These are phyloP conservation scores for peach (Prunus persica) DNA, from an alignment of 306 rosid genomes.

Conservation along the genomic window DNA sequence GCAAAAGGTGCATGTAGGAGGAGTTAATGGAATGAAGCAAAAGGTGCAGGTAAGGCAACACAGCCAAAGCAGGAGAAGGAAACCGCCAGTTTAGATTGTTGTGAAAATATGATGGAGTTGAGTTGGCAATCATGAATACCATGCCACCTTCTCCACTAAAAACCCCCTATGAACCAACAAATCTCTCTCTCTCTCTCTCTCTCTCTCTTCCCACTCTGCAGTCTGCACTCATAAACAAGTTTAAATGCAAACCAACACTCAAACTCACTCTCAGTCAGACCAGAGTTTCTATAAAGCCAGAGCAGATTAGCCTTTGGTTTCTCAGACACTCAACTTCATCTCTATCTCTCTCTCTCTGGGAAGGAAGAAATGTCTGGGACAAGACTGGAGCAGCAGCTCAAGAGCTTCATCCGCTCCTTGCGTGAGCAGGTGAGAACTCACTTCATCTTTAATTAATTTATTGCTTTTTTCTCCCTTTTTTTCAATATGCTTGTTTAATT, in stretches of 20 bases:
- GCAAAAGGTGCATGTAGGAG: too few relatives aligned
- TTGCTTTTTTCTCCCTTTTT: not conserved
- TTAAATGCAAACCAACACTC: not conserved
- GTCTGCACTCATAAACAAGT: not conserved
- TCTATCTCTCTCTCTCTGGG: not conserved
- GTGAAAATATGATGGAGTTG: too few relatives aligned
- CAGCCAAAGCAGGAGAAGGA: not conserved
- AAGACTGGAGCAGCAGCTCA: not conserved
- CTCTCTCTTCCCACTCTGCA: not conserved
- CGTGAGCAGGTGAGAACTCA: constrained; percentile 10
- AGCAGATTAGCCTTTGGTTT: too few relatives aligned
- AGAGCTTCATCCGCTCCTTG: not conserved
- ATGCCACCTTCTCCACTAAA: not conserved
- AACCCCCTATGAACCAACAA: too few relatives aligned
- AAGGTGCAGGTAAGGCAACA: not conserved
- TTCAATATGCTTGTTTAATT: not conserved
- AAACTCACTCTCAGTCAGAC: too few relatives aligned
- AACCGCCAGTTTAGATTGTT: not conserved
- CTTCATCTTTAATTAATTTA: too few relatives aligned
- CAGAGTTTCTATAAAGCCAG: too few relatives aligned
- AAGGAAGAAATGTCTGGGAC: constrained; percentile 8
- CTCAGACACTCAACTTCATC: not conserved
- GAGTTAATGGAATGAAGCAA: too few relatives aligned
- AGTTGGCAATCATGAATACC: not conserved
- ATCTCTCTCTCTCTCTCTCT: too few relatives aligned